Base-by-base conservation (phyloP, 2,329 filamentous ascomycete species). In the Metarhizium rileyi region DNA sequence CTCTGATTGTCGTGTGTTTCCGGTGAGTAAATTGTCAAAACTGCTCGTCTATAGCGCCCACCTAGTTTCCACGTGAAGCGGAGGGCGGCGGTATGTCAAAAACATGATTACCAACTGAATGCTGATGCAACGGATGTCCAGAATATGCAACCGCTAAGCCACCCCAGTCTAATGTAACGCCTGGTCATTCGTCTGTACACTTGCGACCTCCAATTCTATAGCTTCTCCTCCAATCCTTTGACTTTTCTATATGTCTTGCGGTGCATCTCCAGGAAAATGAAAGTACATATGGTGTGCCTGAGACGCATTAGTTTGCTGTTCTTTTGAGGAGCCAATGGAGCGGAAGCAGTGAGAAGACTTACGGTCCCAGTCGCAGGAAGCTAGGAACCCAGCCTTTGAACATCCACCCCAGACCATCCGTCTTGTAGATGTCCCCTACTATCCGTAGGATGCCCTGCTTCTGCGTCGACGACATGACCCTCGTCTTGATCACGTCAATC, bases 311-410 rank as follows among this genome's bases (percentile, higher is more conserved):
- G 38, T 42, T 25, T 25, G 38, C 38, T 25, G 25, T 3, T 23
- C 22, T 42, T 18, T 40, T 10, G 22, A 25, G 5, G n/a, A n/a
- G 38, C 10, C 35, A 36, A 16, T 14, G 4, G 43, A 5, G 6
- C 26, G 40, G 22, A 16, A 22, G 33, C 22, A 18, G 28, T 43
- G 48, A 35, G 27, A 44, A 41, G 25, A 75, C 77, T 69, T 67
- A 81, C 74, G 81, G 81, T 60, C 81, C 81, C 46, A 85, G 67
- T 52, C 81, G 69, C 55, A 84, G 70, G 62, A 84, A 84, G 57
- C 78, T 81, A n/a, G 89, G 89, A 44, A 90, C 81, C 87, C 88
- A 94, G 53, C 89, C 89, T 66, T 87, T 87, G 69, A 94, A 94
- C 77, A 91, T 84, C 89, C 89, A 95, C 42, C 76, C 69, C 46